Base-by-base conservation (phyloP, 2,329 filamentous ascomycete species). In the Zymoseptoria passerinii region DNA sequence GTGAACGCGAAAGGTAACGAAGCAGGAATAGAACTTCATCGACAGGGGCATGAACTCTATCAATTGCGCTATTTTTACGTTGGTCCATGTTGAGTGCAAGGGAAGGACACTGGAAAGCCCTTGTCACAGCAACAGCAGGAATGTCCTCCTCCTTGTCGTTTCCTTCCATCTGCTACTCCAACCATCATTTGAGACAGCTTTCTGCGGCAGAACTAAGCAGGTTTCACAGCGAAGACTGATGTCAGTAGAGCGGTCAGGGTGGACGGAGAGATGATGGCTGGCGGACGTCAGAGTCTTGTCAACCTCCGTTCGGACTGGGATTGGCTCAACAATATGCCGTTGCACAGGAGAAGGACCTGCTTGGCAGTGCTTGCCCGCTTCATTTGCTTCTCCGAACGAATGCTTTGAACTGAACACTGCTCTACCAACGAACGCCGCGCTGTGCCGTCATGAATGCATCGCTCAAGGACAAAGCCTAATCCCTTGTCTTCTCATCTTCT, bases 241-340 rank as follows among this genome's bases (percentile, higher is more conserved):
- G 58, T 61, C 16, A 58, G 50, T 4, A 50, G 55, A 28, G 48
- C 53, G 20, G 53, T 58, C 7, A 50, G 50, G 18, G 55, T 58
- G 19, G 55, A 61, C 35, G 58, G 55, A 16, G 58, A 55, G n/a
- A 55, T 58, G 53, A 52, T 28, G 23, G 53, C 40, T 10, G 16
- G 35, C 16, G 35, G 29, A 35, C 29, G 16, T 35, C 16, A 13
- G 16, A 13, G 29, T 35, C 29, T 2, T 35, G 29, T 13, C 29
- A 10, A 13, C 16, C 9, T 35, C 16, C 29, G 16, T 10, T 35
- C 29, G 16, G 16, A 40, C 23, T 23, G 23, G 23, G 3, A 2
- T 3, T 40, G 35, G 13, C 16, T 40, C 23, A 10, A 16, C 3
- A 40, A 13, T 1, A 9, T 16, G 35, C 35, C 10, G 35, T 40